Evolutionary conservation across 768 basidiomycete species (phyloP).

Genomic region (Naganishia onofrii): DNA sequence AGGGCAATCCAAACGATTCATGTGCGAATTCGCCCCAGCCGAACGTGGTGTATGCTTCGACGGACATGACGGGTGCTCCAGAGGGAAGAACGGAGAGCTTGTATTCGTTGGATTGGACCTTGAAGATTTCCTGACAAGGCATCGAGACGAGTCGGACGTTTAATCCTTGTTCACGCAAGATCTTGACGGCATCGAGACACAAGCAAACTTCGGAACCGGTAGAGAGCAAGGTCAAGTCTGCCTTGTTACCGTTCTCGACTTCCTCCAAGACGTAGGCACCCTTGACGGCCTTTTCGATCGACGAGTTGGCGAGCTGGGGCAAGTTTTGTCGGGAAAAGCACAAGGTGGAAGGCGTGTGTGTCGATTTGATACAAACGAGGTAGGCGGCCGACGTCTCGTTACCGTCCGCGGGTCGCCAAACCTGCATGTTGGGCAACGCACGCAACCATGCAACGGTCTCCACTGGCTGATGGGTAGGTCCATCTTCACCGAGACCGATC

Average conservation of each 20-base stretch:
- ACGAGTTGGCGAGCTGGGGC: slow-evolving; percentile 82
- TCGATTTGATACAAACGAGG: slow-evolving; percentile 70
- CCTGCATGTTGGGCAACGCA: slow-evolving; percentile 83
- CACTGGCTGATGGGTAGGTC: slow-evolving; percentile 92
- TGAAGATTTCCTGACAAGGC: slow-evolving; percentile 82
- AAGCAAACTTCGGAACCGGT: slow-evolving; percentile 86
- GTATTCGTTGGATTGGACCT: slow-evolving; percentile 76
- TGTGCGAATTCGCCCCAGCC: slow-evolving; percentile 90
- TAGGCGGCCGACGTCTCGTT: slow-evolving; percentile 97
- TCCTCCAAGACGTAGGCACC: slow-evolving; percentile 91
- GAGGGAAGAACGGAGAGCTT: slow-evolving; percentile 77
- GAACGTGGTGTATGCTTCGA: slow-evolving; percentile 72
- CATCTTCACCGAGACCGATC: slow-evolving; percentile 78
- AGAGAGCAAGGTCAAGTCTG: slow-evolving; percentile 84
- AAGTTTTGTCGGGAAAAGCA: slow-evolving; percentile 53
- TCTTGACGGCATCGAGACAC: slow-evolving; percentile 77
- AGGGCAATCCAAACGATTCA: slow-evolving; percentile 61
- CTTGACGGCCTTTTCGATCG: slow-evolving; percentile 74
- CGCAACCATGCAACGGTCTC: slow-evolving; percentile 84
- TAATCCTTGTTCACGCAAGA: slow-evolving; percentile 72
- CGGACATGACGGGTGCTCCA: slow-evolving; percentile 81
- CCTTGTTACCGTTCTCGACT: slow-evolving; percentile 57
- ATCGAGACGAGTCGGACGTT: slow-evolving; percentile 79
- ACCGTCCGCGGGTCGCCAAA: slow-evolving; percentile 78
- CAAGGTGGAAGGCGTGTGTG: slow-evolving; percentile 70